Conservation (phyloP, 805 yeast genomes). For the Wickerhamomyces pijperi region DNA sequence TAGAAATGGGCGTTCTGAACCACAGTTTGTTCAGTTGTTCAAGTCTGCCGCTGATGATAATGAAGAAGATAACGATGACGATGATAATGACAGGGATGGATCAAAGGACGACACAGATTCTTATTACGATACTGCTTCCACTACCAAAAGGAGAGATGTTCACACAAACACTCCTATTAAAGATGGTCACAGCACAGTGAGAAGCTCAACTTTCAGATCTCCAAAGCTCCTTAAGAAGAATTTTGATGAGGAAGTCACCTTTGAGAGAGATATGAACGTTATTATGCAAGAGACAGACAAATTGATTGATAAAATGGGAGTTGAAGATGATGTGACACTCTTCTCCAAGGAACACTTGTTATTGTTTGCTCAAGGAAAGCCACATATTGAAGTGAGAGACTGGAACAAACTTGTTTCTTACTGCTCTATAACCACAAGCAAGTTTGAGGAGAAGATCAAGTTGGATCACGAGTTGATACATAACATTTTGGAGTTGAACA, state of each 20-base stretch:
- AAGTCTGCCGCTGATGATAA: no score
- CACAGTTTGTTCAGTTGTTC: neutral
- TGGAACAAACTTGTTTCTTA: conserved; percentile 7
- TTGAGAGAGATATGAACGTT: conserved; percentile 1
- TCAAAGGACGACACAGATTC: neutral
- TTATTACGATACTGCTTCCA: neutral
- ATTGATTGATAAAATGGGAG: conserved; percentile 2
- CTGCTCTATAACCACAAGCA: conserved; percentile 1
- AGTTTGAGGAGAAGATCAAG: conserved; percentile 2
- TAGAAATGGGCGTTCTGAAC: neutral
- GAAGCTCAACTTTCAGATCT: conserved; percentile 7
- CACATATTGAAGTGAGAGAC: neutral
- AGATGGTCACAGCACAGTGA: neutral
- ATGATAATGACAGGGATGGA: no score
- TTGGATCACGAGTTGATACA: conserved; percentile 9
- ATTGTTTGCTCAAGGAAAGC: neutral
- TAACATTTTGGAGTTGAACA: conserved; percentile 13
- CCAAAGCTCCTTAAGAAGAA: conserved; percentile 6
- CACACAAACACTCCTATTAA: neutral
- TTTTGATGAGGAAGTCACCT: neutral
- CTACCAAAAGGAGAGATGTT: neutral
- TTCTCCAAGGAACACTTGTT: conserved; percentile 2
- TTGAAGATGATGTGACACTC: neutral
- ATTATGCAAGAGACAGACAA: conserved; percentile 3
- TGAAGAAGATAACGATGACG: no score